Conservation (phyloP, 805 yeast genomes). For the Saccharomycopsis selenospora region DNA sequence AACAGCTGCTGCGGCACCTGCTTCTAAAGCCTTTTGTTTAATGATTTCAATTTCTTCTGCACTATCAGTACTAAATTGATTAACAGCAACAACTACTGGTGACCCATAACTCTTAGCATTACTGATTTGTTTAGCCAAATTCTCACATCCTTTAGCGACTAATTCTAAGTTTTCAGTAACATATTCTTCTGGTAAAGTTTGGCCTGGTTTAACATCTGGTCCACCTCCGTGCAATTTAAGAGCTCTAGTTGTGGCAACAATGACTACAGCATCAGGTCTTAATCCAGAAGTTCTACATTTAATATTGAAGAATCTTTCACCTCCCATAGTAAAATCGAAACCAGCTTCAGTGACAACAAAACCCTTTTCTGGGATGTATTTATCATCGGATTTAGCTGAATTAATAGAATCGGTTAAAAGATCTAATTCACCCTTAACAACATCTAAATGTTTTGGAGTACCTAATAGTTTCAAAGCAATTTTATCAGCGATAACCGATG, state of each 20-base stretch:
- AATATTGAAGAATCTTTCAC: slow-evolving; percentile 93
- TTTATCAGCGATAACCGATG: slow-evolving; percentile 88
- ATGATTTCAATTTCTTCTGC: slow-evolving; percentile 73
- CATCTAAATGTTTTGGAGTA: slow-evolving; percentile 38
- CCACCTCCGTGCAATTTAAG: slow-evolving; percentile 96
- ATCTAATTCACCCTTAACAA: slow-evolving; percentile 25
- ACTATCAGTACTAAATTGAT: slow-evolving; percentile 78
- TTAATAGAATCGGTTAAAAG: slow-evolving; percentile 1
- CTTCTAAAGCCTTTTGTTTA: slow-evolving; percentile 69
- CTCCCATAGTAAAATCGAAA: slow-evolving; percentile 98
- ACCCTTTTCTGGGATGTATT: slow-evolving; percentile 48
- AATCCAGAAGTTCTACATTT: slow-evolving; percentile 90
- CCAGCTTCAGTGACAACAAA: slow-evolving; percentile 97
- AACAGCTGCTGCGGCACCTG: slow-evolving; percentile 93
- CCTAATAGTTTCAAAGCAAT: slow-evolving; percentile 89
- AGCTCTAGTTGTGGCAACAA: slow-evolving; percentile 96
- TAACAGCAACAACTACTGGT: slow-evolving; percentile 93
- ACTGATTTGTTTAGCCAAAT: slow-evolving; percentile 81
- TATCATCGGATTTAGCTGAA: background rate
- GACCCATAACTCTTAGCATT: slow-evolving; percentile 80
- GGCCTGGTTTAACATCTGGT: slow-evolving; percentile 93
- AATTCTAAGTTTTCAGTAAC: slow-evolving; percentile 72
- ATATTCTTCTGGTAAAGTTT: slow-evolving; percentile 75
- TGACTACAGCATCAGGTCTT: slow-evolving; percentile 81
- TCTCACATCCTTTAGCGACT: slow-evolving; percentile 73